Evolutionary conservation across 371 early-diverging fungal genomes (phyloP).

Genomic region (Mortierella sp.): DNA sequence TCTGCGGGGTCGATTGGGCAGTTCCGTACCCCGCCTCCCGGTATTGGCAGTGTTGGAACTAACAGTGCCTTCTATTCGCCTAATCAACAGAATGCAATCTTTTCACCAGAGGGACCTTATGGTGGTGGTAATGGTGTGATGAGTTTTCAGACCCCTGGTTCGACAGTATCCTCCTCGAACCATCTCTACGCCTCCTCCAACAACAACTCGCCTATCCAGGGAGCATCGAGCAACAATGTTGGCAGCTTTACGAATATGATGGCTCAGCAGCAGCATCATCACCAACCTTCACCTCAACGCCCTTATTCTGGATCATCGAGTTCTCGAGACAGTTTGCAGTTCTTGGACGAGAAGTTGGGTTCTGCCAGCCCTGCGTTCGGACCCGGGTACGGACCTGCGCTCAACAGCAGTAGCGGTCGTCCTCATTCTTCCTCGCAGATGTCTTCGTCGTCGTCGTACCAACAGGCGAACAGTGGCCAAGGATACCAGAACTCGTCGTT

Average conservation of each 20-base stretch:
- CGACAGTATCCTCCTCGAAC: constrained; percentile 9
- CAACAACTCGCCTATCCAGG: constrained; percentile 50
- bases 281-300: constrained; percentile 45
- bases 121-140: constrained; percentile 16
- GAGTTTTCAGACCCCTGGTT: constrained; percentile 32
- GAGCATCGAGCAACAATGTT: constrained; percentile 32
- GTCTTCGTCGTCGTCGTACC: constrained; percentile 16
- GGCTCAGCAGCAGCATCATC: constrained; percentile 28
- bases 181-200: constrained; percentile 31
- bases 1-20: constrained; percentile 30
- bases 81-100: constrained; percentile 23
- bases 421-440: constrained; percentile 18
- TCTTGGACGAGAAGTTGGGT: constrained; percentile 43
- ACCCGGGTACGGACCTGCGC: constrained; percentile 45
- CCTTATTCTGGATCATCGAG: constrained; percentile 35
- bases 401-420: constrained; percentile 44
- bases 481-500: constrained; percentile 14
- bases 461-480: constrained; percentile 25
- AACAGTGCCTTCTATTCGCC: constrained; percentile 40
- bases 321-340: constrained; percentile 37
- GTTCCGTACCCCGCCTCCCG: constrained; percentile 45
- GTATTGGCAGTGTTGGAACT: constrained; percentile 23
- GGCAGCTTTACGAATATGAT: constrained; percentile 18
- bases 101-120: constrained; percentile 55
- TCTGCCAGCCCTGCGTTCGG: constrained; percentile 38